Evolutionary conservation across 306 rosid genomes (phyloP), one percentile per base, ranked within the genome.

Genomic region (Gynostemma pentaphyllum): DNA sequence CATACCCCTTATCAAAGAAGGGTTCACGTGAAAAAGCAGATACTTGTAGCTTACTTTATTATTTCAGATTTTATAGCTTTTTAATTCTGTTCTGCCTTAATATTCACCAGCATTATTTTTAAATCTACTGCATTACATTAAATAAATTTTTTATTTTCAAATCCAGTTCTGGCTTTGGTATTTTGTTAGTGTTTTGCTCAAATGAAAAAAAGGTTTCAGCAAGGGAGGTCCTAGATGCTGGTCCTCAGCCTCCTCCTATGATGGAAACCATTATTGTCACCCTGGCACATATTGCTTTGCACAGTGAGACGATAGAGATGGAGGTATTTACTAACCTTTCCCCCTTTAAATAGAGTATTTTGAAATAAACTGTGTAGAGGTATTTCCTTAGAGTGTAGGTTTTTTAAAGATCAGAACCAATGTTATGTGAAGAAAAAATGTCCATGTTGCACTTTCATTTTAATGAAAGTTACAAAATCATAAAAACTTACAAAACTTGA

Each of bases 231-330:
- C 69, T 82, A 70, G 89, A 81, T 61, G 81, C 82, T 69, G 96
- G 89, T 76, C 84, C 84, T 68, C 89, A 85, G 72, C 83, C 87
- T 80, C 78, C 67, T 62, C 72, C 89, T 26, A 60, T 42, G 28
- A 72, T 87, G 87, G 97, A 91, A 71, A 91, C 97, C 30, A 78
- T 82, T 68, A 34, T 91, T 63, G 70, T 87, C 46, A 87, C 97
- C 51, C 92, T 91, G 24, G 85, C 83, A 94, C 85, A 87, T 84
- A 76, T 91, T 68, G 95, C 97, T 68, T 50, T 91, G 27, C 82
- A 85, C 45, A 87, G 97, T 72, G 97, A 87, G 72, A 79, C 81
- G 65, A 80, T 87, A 14, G 97, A 91, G 75, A 16, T 76, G 70
- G 89, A 87, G 96, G 97, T 87, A 74, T 26, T n/a, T 29, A 47